Percentiles rank a stretch among this genome's conserved stretches.
Evolutionary conservation across 2,329 filamentous ascomycete species (phyloP).

Genomic region (Beauveria sp.): DNA sequence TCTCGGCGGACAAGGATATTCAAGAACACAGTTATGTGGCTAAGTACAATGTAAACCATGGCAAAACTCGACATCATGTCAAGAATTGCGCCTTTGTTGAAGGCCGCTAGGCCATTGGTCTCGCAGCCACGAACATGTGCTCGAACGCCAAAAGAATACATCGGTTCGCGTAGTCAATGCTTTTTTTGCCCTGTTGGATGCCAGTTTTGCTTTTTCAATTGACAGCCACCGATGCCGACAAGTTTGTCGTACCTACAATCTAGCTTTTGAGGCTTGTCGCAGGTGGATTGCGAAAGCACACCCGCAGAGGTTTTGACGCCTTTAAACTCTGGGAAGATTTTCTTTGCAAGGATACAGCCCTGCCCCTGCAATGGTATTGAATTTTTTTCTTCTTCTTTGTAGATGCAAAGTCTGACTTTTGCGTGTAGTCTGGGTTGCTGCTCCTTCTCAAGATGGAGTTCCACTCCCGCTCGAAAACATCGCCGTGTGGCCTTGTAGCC

Average conservation of each 20-base stretch:
- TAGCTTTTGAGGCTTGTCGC: conserved; percentile 38
- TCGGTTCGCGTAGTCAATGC: conserved; percentile 37
- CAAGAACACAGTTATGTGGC: not conserved
- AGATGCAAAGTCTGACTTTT: conserved; percentile 40
- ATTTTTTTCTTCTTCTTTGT: no score
- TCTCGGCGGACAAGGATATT: not conserved
- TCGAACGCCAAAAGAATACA: conserved; percentile 53
- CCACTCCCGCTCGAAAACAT: conserved; percentile 40
- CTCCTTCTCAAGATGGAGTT: conserved; percentile 25
- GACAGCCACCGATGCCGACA: conserved; percentile 48
- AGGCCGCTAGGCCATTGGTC: conserved; percentile 55
- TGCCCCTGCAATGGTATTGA: no score
- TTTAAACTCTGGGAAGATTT: conserved; percentile 38
- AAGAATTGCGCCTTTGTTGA: conserved; percentile 44
- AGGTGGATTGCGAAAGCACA: conserved; percentile 42
- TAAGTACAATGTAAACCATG: conserved; percentile 47
- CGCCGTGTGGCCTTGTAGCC: conserved; percentile 44
- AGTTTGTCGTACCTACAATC: conserved; percentile 47
- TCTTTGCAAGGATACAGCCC: conserved; percentile 36
- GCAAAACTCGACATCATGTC: conserved; percentile 54
- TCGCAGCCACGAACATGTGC: conserved; percentile 55
- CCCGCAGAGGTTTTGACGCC: conserved; percentile 34
- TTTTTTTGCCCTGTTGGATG: no score
- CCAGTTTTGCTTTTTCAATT: conserved; percentile 34
- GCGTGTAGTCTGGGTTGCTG: conserved; percentile 41